Evolutionary conservation across 208 protist species (phyloP), one percentile per base, ranked within the genome.

Genomic region (Trypanosomatidae sp.): DNA sequence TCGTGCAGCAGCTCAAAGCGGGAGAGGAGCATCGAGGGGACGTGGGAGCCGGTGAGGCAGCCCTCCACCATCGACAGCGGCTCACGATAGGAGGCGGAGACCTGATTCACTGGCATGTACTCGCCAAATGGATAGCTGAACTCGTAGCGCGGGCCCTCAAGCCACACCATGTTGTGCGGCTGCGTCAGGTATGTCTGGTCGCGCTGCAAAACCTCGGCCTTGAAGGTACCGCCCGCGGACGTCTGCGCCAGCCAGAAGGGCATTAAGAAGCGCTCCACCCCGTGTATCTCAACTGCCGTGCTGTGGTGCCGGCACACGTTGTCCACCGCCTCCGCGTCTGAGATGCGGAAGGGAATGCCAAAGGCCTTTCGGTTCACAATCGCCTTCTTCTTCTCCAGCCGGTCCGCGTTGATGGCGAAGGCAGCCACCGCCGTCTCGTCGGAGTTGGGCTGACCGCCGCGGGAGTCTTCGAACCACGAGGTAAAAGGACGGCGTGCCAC

Each of bases 51-150:
- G 0, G 80, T 66, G 44, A 95, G 53, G 74, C 90, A 95, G 8
- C 66, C 43, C 77, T 97, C 91, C 43, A 95, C 87, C 22, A 90
- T 76, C 3, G 68, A 52, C 15, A 91, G 78, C 3, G 92, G 91
- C 80, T 95, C 83, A 19, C 88, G 75, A 65, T 97, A 97, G 13
- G 90, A 94, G 28, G 91, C 90, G 58, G 84, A 94, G 28, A 95
- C 75, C 59, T 97, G 92, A 82, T 95, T 97, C 28, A 90, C 77
- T 4, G 86, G 74, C 71, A 92, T 80, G 73, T 86, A 89, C 71
- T 97, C 92, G 5, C 85, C 92, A 74, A 97, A 95, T 2, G 92
- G 92, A 62, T 95, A 97, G 71, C 79, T 86, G 76, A 95, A 97
- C 62, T 93, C 79, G 77, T 97, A 97, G 41, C 83, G 79, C 8